These are phyloP conservation scores for Chlamydomonas sphaeroides DNA, from an alignment of 139 green algal species.

Conservation along the genomic window DNA sequence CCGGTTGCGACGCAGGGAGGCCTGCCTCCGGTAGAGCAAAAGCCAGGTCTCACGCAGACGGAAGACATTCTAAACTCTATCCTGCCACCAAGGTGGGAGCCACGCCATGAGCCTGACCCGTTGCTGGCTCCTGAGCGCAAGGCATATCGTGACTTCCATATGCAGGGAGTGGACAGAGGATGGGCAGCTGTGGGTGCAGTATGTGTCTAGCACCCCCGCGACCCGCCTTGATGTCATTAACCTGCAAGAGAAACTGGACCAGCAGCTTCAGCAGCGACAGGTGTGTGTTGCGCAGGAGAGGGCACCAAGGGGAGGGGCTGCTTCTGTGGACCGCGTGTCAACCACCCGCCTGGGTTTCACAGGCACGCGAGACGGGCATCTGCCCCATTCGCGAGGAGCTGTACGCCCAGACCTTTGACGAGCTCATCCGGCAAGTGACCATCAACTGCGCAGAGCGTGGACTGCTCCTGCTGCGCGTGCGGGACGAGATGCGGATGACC, in stretches of 20 bases:
- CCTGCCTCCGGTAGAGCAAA: conserved; percentile 78
- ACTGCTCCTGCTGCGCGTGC: conserved; percentile 82
- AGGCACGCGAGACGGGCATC: conserved; percentile 89
- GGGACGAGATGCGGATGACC: conserved; percentile 90
- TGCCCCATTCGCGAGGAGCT: conserved; percentile 92
- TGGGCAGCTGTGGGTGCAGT: conserved; percentile 90
- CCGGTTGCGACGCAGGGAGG: conserved; percentile 31
- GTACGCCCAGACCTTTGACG: conserved; percentile 87
- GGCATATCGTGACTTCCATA: neutral
- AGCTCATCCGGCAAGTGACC: conserved; percentile 85
- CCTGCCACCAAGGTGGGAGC: conserved; percentile 76
- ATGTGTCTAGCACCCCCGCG: conserved; percentile 83
- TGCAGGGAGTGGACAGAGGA: conserved; percentile 87
- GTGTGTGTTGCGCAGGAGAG: no score
- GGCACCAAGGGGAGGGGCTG: neutral
- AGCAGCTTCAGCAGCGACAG: conserved; percentile 86
- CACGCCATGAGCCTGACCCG: conserved; percentile 4
- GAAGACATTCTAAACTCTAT: conserved; percentile 93
- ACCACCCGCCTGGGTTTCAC: no score
- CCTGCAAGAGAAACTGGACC: conserved; percentile 88
- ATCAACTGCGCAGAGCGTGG: conserved; percentile 90
- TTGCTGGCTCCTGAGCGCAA: neutral
- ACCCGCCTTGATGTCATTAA: conserved; percentile 89
- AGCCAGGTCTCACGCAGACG: conserved; percentile 77
- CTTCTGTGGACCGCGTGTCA: no score